Evolutionary conservation across 2,329 filamentous ascomycete species (phyloP), one percentile per base, ranked within the genome.

Genomic region (Stemphylium lycopersici): DNA sequence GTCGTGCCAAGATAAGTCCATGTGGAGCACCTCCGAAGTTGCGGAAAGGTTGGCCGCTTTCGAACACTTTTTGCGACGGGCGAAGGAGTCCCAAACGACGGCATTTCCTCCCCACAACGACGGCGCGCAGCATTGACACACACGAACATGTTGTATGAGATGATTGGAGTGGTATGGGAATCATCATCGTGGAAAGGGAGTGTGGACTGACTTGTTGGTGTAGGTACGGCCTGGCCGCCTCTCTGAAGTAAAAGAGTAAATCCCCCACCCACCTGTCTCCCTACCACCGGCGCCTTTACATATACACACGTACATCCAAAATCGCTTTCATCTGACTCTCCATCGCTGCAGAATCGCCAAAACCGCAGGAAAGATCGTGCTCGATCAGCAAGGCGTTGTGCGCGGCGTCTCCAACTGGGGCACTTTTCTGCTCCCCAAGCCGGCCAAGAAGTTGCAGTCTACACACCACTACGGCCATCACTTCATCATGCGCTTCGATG

Each of bases 401-500:
- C 92, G 95, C 67, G 92, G 92, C 73, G 84, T 96, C 72, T 88
- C 88, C 66, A 99, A 99, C 83, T 99, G 95, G 95, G 95, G 95
- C 73, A 84, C 90, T 66, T 97, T 95, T 79, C 83, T 88, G 42
- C 88, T 99, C 15, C 93, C 95, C 42, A 89, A 87, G 65, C 86
- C 91, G 58, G 83, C 88, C 55, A 88, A 87, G 58, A 88, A 89
- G 72, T 88, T 96, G 77, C 92, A 97, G 79, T 87, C 89, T 66
- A 87, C 87, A 63, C 89, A 98, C 83, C 85, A 85, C 62, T 84
- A 87, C 65, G 95, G 95, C 50, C 93, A 98, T 81, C 96, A 99
- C 83, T 99, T 99, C 77, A 90, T 96, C 71, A 90, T 99, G 90
- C 90, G 95, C 67, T 99, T 96, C 82, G 95, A 99, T 76, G 80